These are phyloP conservation scores for Davidsoniella eucalypti DNA, from an alignment of 2,329 filamentous ascomycete species.

Conservation along the genomic window DNA sequence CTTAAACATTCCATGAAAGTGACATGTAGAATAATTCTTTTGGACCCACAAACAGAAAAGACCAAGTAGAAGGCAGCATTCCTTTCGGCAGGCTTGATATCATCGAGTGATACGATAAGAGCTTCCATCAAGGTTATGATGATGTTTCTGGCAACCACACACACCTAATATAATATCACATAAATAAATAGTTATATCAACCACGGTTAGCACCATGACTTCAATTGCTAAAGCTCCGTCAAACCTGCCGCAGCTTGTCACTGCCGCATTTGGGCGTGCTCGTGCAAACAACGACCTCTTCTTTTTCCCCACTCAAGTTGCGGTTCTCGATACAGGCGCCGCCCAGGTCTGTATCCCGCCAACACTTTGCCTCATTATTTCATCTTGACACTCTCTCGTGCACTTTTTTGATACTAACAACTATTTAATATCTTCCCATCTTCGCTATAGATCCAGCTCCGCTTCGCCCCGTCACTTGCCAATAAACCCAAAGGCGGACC, in stretches of 20 bases:
- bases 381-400: not conserved
- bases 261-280: slow-evolving; percentile 31
- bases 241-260: slow-evolving; percentile 36
- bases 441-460: slow-evolving; percentile 48
- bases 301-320: slow-evolving; percentile 38
- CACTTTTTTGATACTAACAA: not conserved
- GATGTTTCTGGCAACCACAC: too few species aligned
- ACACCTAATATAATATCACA: not conserved
- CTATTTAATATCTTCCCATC: not conserved
- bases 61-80: too few species aligned
- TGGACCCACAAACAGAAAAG: too few species aligned
- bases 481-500: slow-evolving; percentile 41
- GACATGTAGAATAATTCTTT: too few species aligned
- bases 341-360: slow-evolving; percentile 24
- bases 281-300: slow-evolving; percentile 30
- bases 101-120: too few species aligned
- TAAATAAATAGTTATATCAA: not conserved
- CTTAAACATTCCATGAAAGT: too few species aligned
- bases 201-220: not conserved
- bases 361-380: not conserved
- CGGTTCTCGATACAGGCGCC: slow-evolving; percentile 27
- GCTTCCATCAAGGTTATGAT: too few species aligned
- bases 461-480: slow-evolving; percentile 51
- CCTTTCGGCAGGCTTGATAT: too few species aligned
- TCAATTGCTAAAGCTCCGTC: slow-evolving; percentile 11